Base-by-base conservation (phyloP, 345 rosid genomes). In the Citrus mangshanensis region DNA sequence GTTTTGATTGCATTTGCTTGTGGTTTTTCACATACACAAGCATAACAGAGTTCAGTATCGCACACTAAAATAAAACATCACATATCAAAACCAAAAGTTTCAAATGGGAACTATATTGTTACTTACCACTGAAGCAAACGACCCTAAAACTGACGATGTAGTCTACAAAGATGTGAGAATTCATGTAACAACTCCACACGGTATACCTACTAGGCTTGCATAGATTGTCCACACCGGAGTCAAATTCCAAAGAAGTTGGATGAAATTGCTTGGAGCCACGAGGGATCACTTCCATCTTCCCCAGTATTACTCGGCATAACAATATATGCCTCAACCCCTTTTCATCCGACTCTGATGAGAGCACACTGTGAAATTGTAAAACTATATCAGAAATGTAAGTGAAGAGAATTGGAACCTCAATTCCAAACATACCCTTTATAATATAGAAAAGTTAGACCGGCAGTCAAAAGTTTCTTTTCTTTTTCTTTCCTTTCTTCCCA, bases 221-320 rank as follows among this genome's bases (percentile, higher is more conserved):
- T 75, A 88, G 84, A 79, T 84, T 80, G 80, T 92, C 93, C 9
- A 83, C 91, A n/a, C 91, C 91, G 67, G 84, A 86, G 77, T 92
- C 93, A 66, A 90, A 89, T 7, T 79, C 81, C 75, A 61, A 74
- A 24, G 85, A 83, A 74, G 88, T 87, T 10, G 95, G 91, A 77
- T 81, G 84, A 68, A 42, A 73, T 58, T 84, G 85, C 30, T 51
- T 55, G 38, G 85, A 84, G 74, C 61, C 82, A 4, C 76, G 42
- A 28, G 51, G 79, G n/a, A 84, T 70, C 19, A 7, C 63, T 68
- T 88, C 91, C 75, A 61, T 70, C 19, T 81, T 86, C 60, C 91
- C 91, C 75, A 86, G 14, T 73, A 88, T 69, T 27, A 82, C 83
- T 3, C 81, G 80, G 49, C 89, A 86, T 13, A 86, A 22, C 74